Conservation (phyloP, 2,329 filamentous ascomycete genomes). For the Hymenoscyphus albidus region DNA sequence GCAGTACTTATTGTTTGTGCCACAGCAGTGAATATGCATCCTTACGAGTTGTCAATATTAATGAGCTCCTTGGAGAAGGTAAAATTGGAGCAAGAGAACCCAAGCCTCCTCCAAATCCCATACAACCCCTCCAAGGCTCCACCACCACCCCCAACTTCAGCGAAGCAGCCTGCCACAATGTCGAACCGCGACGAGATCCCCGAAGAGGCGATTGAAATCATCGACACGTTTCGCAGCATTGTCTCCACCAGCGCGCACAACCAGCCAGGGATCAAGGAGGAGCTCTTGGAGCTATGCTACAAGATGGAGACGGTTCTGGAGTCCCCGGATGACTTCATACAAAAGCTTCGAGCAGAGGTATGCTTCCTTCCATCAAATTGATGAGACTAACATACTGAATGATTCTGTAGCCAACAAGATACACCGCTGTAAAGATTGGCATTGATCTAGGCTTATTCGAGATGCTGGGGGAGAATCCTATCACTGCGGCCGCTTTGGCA, state of each 20-base stretch:
- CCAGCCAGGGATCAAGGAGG: not conserved
- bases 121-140: no score
- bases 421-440: not conserved
- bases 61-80: no score
- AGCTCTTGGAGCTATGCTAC: not conserved
- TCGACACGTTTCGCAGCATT: not conserved
- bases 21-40: no score
- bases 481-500: not conserved
- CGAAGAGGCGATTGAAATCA: not conserved
- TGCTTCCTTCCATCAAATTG: not conserved
- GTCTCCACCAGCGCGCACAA: not conserved
- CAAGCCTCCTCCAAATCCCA: no score
- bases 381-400: not conserved
- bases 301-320: not conserved
- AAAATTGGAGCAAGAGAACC: no score
- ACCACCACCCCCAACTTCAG: not conserved
- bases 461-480: not conserved
- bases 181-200: not conserved
- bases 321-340: not conserved
- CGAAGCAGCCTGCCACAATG: not conserved
- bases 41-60: no score
- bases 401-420: not conserved
- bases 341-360: not conserved
- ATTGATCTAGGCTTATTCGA: conserved; percentile 1
- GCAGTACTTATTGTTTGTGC: no score